phyloP scores from a whole-genome alignment of 1,284 basidiomycete species.

The Baeospora myosura region DNA sequence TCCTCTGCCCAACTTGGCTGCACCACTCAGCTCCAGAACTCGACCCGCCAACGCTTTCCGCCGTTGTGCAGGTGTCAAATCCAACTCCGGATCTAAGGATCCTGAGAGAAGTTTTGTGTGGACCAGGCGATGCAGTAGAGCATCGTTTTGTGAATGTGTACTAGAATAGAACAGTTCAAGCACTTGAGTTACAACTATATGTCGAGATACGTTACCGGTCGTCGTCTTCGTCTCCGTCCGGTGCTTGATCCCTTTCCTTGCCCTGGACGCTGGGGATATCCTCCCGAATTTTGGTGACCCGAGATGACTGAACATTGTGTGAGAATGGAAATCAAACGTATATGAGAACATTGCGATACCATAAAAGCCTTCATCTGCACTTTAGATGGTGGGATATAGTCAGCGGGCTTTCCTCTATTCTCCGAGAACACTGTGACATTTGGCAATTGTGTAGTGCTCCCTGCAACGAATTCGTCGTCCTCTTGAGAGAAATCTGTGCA shows the following conservation, averaged over 20 bases:
- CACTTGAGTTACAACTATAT: not conserved
- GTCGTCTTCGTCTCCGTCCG: constrained; percentile 35
- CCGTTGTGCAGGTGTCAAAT: constrained; percentile 56
- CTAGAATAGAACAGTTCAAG: constrained; percentile 28
- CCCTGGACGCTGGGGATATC: constrained; percentile 17
- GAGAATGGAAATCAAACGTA: constrained; percentile 4
- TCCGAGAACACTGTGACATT: constrained; percentile 57
- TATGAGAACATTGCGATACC: constrained; percentile 33
- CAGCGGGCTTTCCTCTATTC: constrained; percentile 16
- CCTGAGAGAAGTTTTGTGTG: constrained; percentile 73
- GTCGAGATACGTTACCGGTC: constrained; percentile 30
- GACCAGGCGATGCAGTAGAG: constrained; percentile 63
- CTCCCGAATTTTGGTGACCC: constrained; percentile 51
- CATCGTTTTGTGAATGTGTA: constrained; percentile 68
- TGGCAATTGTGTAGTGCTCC: constrained; percentile 21
- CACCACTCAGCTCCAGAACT: constrained; percentile 59
- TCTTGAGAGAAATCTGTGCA: constrained; percentile 30
- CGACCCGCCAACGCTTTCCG: constrained; percentile 68
- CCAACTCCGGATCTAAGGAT: constrained; percentile 52
- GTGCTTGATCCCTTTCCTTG: too few relatives aligned
- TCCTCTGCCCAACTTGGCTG: constrained; percentile 63
- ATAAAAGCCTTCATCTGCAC: constrained; percentile 61
- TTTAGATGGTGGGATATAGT: constrained; percentile 26
- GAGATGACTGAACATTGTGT: constrained; percentile 71
- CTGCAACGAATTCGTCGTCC: constrained; percentile 35